phyloP scores from a whole-genome alignment of 1,284 basidiomycete genomes.

The Rhizoctonia solani region DNA sequence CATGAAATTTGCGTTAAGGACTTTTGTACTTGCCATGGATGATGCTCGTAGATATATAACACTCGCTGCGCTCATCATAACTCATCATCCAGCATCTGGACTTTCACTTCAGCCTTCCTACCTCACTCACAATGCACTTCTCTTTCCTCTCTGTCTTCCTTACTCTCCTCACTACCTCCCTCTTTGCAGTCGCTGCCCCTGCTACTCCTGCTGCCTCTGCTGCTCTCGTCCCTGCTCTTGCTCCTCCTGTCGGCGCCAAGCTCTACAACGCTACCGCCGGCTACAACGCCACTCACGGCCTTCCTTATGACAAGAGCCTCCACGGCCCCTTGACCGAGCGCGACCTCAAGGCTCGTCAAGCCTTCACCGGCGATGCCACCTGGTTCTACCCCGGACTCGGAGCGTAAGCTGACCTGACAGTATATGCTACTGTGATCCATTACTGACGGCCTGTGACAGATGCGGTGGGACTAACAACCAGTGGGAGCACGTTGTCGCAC shows the following conservation, averaged over 20 bases:
- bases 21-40: too few relatives aligned
- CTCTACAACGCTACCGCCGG: constrained; percentile 1
- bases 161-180: neutral
- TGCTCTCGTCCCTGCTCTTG: neutral
- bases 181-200: neutral
- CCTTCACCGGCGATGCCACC: neutral
- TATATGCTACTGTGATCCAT: neutral
- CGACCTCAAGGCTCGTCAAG: neutral
- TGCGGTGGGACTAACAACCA: neutral
- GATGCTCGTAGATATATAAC: too few relatives aligned
- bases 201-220: neutral
- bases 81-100: neutral
- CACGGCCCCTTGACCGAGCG: neutral
- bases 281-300: constrained; percentile 3
- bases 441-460: neutral
- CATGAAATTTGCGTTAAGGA: too few relatives aligned
- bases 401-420: too few relatives aligned
- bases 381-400: constrained; percentile 3
- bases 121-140: neutral
- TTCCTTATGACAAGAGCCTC: neutral
- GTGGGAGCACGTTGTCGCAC: neutral
- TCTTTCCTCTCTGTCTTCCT: neutral
- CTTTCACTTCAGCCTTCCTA: neutral
- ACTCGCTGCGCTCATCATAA: too few relatives aligned
- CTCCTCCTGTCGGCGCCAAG: neutral